A percentile compares a stretch with the other conserved stretches of the same genome.
phyloP scores from a whole-genome alignment of 1,139 yeast species.

The Suhomyces guaymorum region DNA sequence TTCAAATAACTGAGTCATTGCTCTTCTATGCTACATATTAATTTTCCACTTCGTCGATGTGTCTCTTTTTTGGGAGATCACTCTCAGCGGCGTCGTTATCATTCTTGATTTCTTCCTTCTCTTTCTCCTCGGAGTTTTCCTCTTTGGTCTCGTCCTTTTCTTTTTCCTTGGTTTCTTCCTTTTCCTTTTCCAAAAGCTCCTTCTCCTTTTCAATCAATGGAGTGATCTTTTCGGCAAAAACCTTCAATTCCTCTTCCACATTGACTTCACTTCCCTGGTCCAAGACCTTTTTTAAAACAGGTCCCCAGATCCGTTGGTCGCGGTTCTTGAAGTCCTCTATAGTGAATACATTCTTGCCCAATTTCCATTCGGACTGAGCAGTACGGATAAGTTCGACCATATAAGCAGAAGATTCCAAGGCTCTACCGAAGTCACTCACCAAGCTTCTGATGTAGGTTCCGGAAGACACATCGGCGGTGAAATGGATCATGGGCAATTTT shows the following conservation, averaged over 20 bases:
- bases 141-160: slow-evolving; percentile 7
- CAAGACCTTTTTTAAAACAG: slow-evolving; percentile 55
- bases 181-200: slow-evolving; percentile 6
- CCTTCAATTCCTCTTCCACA: slow-evolving; percentile 26
- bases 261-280: slow-evolving; percentile 34
- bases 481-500: slow-evolving; percentile 63
- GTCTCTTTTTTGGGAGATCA: slow-evolving; percentile 27
- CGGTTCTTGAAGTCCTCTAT: slow-evolving; percentile 62
- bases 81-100: too few relatives aligned
- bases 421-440: slow-evolving; percentile 84
- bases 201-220: slow-evolving; percentile 19
- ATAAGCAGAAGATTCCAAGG: slow-evolving; percentile 78
- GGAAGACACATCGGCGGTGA: slow-evolving; percentile 80
- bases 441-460: slow-evolving; percentile 94
- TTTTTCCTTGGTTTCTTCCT: slow-evolving; percentile 5
- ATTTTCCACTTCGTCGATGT: slow-evolving; percentile 28
- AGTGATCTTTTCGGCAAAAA: slow-evolving; percentile 15
- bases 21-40: slow-evolving; percentile 1
- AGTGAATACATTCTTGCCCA: slow-evolving; percentile 69
- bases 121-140: slow-evolving; percentile 5
- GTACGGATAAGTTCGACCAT: slow-evolving; percentile 81
- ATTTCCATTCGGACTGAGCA: slow-evolving; percentile 81
- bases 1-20: too few relatives aligned
- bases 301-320: slow-evolving; percentile 67
- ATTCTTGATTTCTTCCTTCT: too few relatives aligned